Evolutionary conservation across 805 yeast species (phyloP).

Genomic region (Starmerella asiatica): DNA sequence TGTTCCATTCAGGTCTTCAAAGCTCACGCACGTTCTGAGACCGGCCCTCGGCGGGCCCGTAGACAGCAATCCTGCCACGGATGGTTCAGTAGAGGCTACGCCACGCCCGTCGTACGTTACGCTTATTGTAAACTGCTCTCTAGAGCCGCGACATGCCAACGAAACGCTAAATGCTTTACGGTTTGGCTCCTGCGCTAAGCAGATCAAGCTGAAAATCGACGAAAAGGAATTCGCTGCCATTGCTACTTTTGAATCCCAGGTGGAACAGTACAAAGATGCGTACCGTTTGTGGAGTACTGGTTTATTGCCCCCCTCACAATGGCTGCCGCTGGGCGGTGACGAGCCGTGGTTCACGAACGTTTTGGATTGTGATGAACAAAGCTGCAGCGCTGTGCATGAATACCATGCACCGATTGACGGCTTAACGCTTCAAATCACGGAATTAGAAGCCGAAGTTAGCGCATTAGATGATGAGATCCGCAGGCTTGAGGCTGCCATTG

Average conservation of each 20-base stretch:
- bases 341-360: too few relatives aligned
- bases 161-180: conserved; percentile 63
- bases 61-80: background rate
- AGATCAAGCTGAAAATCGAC: background rate
- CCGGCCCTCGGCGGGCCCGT: conserved; percentile 70
- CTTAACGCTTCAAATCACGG: too few relatives aligned
- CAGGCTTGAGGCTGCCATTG: too few relatives aligned
- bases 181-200: conserved; percentile 54
- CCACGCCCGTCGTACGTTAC: conserved; percentile 61
- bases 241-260: background rate
- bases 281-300: background rate
- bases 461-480: too few relatives aligned
- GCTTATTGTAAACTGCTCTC: conserved; percentile 59
- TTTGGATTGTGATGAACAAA: too few relatives aligned
- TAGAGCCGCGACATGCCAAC: conserved; percentile 38
- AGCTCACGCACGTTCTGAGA: conserved; percentile 60
- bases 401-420: too few relatives aligned
- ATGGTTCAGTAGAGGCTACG: too few relatives aligned
- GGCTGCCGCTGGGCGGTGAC: background rate
- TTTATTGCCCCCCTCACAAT: background rate
- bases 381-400: too few relatives aligned
- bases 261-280: background rate
- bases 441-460: too few relatives aligned
- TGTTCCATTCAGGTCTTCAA: conserved; percentile 64
- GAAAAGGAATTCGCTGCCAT: background rate